A percentile compares a stretch with the other conserved stretches of the same genome.
phyloP scores from a whole-genome alignment of 2,329 filamentous ascomycete genomes.

The Penicillium decumbens region DNA sequence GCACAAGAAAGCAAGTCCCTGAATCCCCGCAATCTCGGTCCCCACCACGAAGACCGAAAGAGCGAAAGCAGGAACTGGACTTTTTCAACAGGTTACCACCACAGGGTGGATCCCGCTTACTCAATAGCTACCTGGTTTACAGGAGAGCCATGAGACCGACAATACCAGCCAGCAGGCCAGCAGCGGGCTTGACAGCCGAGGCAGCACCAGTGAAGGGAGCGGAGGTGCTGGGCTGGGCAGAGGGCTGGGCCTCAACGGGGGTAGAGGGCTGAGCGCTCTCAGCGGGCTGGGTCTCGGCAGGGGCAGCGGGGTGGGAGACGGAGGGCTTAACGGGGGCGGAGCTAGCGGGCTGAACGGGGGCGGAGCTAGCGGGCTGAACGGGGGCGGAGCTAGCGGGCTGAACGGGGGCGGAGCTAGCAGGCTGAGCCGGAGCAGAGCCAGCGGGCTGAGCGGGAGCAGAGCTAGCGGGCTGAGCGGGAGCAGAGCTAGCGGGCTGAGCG shows the following conservation, averaged over 20 bases:
- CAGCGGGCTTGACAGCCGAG: conserved; percentile 32
- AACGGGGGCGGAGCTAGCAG: neutral
- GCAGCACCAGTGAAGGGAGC: conserved; percentile 34
- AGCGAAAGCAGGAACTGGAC: conserved; percentile 1
- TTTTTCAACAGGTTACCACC: neutral
- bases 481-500: conserved; percentile 1
- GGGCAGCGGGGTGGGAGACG: conserved; percentile 2
- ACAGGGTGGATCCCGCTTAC: neutral
- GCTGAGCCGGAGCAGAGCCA: neutral
- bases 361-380: neutral
- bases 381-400: neutral
- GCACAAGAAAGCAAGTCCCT: conserved; percentile 6
- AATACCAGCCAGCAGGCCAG: conserved; percentile 36
- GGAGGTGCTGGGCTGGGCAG: conserved; percentile 7
- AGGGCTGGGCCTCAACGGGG: conserved; percentile 10
- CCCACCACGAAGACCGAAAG: conserved; percentile 18
- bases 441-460: neutral
- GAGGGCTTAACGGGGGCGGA: neutral
- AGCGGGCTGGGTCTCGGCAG: conserved; percentile 1
- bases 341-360: neutral
- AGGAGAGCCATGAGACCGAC: conserved; percentile 38
- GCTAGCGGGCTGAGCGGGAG: neutral
- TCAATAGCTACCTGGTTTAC: conserved; percentile 25
- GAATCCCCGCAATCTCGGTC: conserved; percentile 6
- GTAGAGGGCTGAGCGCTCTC: conserved; percentile 4